Evolutionary conservation across 768 basidiomycete genomes (phyloP), one percentile per base, ranked within the genome.

Genomic region (Hortiboletus campestris): DNA sequence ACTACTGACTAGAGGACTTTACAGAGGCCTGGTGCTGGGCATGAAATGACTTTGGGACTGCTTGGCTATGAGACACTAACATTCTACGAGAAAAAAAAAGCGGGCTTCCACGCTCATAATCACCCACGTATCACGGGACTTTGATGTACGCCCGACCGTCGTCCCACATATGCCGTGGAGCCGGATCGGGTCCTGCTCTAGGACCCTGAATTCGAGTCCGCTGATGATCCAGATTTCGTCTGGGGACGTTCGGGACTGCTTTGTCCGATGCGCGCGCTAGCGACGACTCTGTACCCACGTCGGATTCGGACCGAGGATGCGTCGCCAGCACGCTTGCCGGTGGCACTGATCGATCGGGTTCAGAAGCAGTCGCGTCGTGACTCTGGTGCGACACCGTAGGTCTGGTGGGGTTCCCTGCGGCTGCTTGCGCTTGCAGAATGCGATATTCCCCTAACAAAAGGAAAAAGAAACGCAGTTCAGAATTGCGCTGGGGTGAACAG

Each of bases 401-500:
- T 55, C 36, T 63, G 16, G 35, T 51, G 0, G 65, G 56, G 20
- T 62, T 65, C 8, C 62, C 51, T 13, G 45, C 53, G 11, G 47
- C 50, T 32, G 51, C 48, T 13, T 67, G 64, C 1, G 62, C 68
- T 41, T 67, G 63, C 13, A 60, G 20, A 34, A 72, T 61, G 16
- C 71, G 70, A 44, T 60, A 53, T 56, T 71, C 63, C 69, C 67
- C 70, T 61, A 20, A 22, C 8, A 17, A n/a, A 29, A 14, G 7
- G 0, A 20, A 28, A 17, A 2, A 10, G 2, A 4, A 25, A 25
- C 25, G 4, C 25, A 3, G 25, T 25, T 49, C 40, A 31, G 32
- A 16, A 29, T 34, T 2, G 22, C 25, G 10, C 5, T 42, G 34
- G 7, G 20, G 32, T 6, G 9, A n/a, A 12, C 14, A 16, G n/a